Evolutionary conservation across 2,329 filamentous ascomycete genomes (phyloP).

Genomic region (Hawksworthiomyces lignivorus): DNA sequence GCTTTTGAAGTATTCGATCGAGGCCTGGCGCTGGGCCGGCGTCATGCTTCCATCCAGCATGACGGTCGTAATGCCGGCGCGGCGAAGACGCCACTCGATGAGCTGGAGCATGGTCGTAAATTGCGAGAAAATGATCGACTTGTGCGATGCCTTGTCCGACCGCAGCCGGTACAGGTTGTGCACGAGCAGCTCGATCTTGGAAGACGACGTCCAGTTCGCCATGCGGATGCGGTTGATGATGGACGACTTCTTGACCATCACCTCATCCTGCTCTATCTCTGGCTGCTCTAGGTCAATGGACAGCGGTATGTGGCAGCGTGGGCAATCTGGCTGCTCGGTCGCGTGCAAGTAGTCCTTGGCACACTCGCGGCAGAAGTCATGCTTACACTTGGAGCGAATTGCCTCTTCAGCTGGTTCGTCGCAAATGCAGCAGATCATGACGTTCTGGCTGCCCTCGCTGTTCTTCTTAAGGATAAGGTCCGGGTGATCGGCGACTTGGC

Average conservation of each 20-base stretch:
- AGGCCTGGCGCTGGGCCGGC: constrained; percentile 82
- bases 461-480: constrained; percentile 90
- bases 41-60: constrained; percentile 99
- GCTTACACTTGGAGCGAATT: constrained; percentile 82
- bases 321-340: constrained; percentile 72
- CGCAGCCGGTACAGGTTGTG: constrained; percentile 89
- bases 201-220: constrained; percentile 97
- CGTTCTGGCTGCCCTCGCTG: constrained; percentile 76
- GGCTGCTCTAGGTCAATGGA: constrained; percentile 91
- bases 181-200: constrained; percentile 93
- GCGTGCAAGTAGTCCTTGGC: constrained; percentile 74
- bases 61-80: constrained; percentile 95
- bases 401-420: constrained; percentile 95
- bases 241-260: constrained; percentile 81
- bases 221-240: constrained; percentile 99
- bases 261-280: constrained; percentile 87
- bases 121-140: constrained; percentile 95
- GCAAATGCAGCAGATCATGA: constrained; percentile 88
- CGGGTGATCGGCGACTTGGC: constrained; percentile 93
- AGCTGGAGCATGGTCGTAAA: constrained; percentile 97
- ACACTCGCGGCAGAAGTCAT: constrained; percentile 83
- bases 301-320: constrained; percentile 82
- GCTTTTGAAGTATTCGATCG: constrained; percentile 94
- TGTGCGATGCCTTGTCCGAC: constrained; percentile 86
- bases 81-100: constrained; percentile 91